A percentile compares a stretch with the other conserved stretches of the same genome.
Conservation (phyloP, 2,329 filamentous ascomycete genomes). For the Aspergillus sp. region DNA sequence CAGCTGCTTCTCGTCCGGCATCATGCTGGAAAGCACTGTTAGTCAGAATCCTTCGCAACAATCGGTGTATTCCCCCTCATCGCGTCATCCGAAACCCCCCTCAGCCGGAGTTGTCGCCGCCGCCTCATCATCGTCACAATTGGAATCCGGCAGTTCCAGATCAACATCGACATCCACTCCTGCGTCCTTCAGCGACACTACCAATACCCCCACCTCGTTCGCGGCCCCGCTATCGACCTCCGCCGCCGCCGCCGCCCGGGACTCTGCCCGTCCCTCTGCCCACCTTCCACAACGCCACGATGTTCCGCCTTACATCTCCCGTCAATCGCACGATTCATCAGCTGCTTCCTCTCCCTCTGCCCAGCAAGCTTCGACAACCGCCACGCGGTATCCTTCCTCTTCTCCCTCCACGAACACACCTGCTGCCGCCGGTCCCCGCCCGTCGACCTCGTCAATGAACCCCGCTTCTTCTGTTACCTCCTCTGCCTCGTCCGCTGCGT, state of each 20-base stretch:
- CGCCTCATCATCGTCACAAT: constrained; percentile 10
- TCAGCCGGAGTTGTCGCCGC: neutral
- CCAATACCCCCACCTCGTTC: constrained; percentile 30
- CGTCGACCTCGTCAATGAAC: neutral
- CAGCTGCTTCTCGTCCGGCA: constrained; percentile 59
- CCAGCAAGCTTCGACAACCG: constrained; percentile 14
- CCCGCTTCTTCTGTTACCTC: constrained; percentile 1
- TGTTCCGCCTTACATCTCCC: constrained; percentile 30
- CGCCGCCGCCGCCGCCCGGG: constrained; percentile 14
- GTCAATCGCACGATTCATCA: constrained; percentile 19
- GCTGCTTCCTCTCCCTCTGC: constrained; percentile 18
- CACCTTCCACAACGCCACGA: constrained; percentile 19
- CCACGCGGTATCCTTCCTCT: neutral
- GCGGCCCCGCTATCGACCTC: constrained; percentile 29
- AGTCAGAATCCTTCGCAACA: constrained; percentile 30
- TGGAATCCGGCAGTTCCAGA: constrained; percentile 22
- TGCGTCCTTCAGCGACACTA: constrained; percentile 7
- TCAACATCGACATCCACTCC: constrained; percentile 17
- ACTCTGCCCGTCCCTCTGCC: constrained; percentile 26
- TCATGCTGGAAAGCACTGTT: constrained; percentile 52
- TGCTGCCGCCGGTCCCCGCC: constrained; percentile 9
- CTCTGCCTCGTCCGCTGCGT: constrained; percentile 4
- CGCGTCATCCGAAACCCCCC: constrained; percentile 16
- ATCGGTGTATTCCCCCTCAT: constrained; percentile 22
- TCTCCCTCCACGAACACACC: constrained; percentile 23